These are phyloP conservation scores for Fusarium sp. DNA, from an alignment of 2,329 filamentous ascomycete species.

Conservation along the genomic window DNA sequence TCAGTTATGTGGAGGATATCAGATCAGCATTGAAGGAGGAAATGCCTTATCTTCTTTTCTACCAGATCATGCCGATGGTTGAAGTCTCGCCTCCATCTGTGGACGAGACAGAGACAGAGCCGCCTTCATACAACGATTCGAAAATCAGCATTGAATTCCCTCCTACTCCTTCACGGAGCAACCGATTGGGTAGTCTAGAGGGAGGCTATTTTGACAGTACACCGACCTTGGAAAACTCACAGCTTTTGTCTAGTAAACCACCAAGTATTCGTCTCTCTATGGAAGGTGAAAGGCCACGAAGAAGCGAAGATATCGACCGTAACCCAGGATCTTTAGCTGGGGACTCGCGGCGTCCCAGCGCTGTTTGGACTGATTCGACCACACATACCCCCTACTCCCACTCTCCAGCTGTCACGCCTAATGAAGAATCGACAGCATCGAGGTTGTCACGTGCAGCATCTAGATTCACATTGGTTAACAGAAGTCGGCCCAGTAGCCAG, in stretches of 20 bases:
- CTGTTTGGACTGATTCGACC: slow-evolving; percentile 58
- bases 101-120: slow-evolving; percentile 58
- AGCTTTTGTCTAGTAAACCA: slow-evolving; percentile 47
- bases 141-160: slow-evolving; percentile 53
- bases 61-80: slow-evolving; percentile 89
- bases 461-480: slow-evolving; percentile 58
- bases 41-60: slow-evolving; percentile 94
- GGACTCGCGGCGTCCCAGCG: slow-evolving; percentile 61
- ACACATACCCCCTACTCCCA: slow-evolving; percentile 49
- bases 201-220: slow-evolving; percentile 43
- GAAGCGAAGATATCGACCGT: slow-evolving; percentile 58
- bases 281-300: slow-evolving; percentile 62
- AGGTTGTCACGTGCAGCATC: slow-evolving; percentile 67
- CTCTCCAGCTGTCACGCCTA: slow-evolving; percentile 54
- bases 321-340: slow-evolving; percentile 45
- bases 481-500: slow-evolving; percentile 67
- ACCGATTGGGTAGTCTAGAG: slow-evolving; percentile 32
- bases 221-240: slow-evolving; percentile 31
- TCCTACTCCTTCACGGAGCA: slow-evolving; percentile 35
- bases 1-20: slow-evolving; percentile 80
- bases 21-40: slow-evolving; percentile 82
- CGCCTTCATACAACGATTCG: slow-evolving; percentile 68
- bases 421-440: slow-evolving; percentile 64
- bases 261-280: slow-evolving; percentile 65
- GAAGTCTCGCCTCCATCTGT: slow-evolving; percentile 66